Evolutionary conservation across 2,329 filamentous ascomycete genomes (phyloP), one percentile per base, ranked within the genome.

Genomic region (Thielaviopsis euricoi): DNA sequence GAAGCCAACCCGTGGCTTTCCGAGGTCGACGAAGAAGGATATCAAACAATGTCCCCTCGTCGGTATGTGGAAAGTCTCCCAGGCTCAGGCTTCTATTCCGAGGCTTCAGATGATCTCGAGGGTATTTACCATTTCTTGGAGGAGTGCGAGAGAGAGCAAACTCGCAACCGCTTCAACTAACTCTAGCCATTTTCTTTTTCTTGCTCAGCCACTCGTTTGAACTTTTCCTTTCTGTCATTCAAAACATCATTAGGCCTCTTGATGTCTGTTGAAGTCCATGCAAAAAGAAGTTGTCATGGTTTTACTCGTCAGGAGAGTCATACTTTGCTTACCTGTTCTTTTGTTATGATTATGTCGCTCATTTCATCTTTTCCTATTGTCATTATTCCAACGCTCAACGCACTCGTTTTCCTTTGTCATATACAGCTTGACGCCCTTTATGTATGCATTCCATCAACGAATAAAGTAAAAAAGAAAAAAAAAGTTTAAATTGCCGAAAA

Each of bases 81-180:
- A n/a, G 75, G 70, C 63, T 74, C 74, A 7, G 70, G 67, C 17
- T 73, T 72, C 61, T 71, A 72, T 50, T 75, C 75, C 0, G 71
- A 74, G 52, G 74, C 76, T 2, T 79, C 74, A 61, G 77, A 81
- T 55, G 78, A 78, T 1, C 62, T 81, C 2, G 76, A 80, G 60
- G 79, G 78, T 4, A 75, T 82, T 40, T 79, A 81, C 64, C 71
- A 73, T 17, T 82, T 82, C 62, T 60, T 82, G 29, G 78, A 79
- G 63, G 79, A 80, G 63, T 82, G 78, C 63, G 77, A 81, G 60
- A 72, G 73, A 25, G 68, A 67, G 17, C 49, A 57, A 50, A 50
- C 21, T 25, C 21, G 26, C 23, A 55, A 43, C 33, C 37, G 17
- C 37, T 58, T 43, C 37, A 43, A 43, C 37, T 43, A 43, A 43